Evolutionary conservation across 176 grass and related monocot genomes (phyloP).

Genomic region (Ananas comosus): DNA sequence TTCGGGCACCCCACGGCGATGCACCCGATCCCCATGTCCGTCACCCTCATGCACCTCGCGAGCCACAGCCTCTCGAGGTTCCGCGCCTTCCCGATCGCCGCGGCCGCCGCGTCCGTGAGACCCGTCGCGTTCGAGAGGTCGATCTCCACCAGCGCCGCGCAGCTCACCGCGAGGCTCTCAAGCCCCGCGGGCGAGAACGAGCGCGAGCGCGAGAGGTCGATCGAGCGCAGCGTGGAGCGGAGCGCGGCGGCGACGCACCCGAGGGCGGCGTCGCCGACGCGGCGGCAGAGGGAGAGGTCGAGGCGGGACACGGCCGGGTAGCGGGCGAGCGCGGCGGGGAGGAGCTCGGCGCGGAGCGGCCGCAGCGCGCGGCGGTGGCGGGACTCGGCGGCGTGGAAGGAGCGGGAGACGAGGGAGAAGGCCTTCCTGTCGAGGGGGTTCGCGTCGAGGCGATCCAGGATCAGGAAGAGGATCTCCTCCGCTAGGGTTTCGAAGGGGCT

Average conservation of each 20-base stretch:
- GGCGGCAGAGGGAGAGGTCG: conserved; percentile 70
- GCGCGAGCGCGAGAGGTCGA: conserved; percentile 58
- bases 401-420: conserved; percentile 60
- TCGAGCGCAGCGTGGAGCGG: conserved; percentile 20
- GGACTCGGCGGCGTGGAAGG: conserved; percentile 55
- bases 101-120: conserved; percentile 36
- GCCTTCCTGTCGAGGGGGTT: conserved; percentile 58
- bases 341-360: conserved; percentile 50
- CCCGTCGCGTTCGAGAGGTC: conserved; percentile 66
- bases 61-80: conserved; percentile 34
- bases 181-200: conserved; percentile 44
- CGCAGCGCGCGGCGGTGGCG: conserved; percentile 58
- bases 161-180: conserved; percentile 32
- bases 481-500: conserved; percentile 30
- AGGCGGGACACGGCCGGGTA: conserved; percentile 35
- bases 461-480: conserved; percentile 63
- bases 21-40: conserved; percentile 74
- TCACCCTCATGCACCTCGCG: conserved; percentile 52
- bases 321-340: conserved; percentile 34
- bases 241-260: not conserved
- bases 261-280: conserved; percentile 34
- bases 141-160: conserved; percentile 39
- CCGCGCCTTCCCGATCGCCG: conserved; percentile 31
- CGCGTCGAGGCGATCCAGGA: conserved; percentile 46
- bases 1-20: conserved; percentile 63